Base-by-base conservation (phyloP, 2,329 filamentous ascomycete genomes). In the Lecanoromycetidae sp. region DNA sequence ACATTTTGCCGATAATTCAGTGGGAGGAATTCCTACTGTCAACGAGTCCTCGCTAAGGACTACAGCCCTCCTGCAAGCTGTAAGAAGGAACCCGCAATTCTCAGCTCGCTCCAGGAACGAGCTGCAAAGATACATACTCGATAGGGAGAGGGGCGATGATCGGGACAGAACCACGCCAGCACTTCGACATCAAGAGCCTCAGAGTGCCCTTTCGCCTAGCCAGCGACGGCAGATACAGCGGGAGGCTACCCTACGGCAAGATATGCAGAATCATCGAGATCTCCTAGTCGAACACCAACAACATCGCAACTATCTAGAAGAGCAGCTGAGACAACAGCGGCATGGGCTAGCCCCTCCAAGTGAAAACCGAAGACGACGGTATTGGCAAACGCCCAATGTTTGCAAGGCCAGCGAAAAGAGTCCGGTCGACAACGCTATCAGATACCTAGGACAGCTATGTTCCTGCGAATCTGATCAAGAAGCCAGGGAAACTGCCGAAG, bases 361-460 rank as follows among this genome's bases (percentile, higher is more conserved):
- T 44, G 48, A 51, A 29, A 44, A 30, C n/a, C 26, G 32, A 22
- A 40, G 46, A 36, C 26, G 44, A 33, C 40, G 33, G 30, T 44
- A 48, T 29, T 43, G 35, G 38, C 36, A 48, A 22, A 46, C 32
- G 7, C 45, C 39, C 10, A 39, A 41, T 10, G 32, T 35, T 5
- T 48, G 46, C 35, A 41, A 27, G 8, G 33, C 46, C 3, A 47
- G 9, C 19, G 35, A 40, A 4, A 43, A 19, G 6, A 40, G 43
- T 12, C 26, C 37, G 9, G 58, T 82, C 43, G 75, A 78, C 56
- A 72, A 75, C 54, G 72, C 75, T 1, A 74, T 82, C 56, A 72
- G 70, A 55, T 82, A 82, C 58, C 68, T 82, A 13, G 72, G 76
- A 46, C 68, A 70, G 44, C 64, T 82, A 52, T 74, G 76, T 13